Base-by-base conservation (phyloP, 768 basidiomycete species). In the Agrocybe pediades region DNA sequence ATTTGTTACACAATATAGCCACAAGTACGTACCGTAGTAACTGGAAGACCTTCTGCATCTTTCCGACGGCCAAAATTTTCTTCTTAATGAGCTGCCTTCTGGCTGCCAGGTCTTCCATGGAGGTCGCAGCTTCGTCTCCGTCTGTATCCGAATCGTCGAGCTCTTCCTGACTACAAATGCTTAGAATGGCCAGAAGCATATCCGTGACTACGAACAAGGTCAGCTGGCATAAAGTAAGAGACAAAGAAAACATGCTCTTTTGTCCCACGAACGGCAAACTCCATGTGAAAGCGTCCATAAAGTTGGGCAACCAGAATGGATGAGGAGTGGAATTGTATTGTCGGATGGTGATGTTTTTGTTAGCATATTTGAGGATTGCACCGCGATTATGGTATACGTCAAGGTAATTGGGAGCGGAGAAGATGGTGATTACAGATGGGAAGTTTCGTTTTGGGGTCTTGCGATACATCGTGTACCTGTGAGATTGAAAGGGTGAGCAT, bases 261-360 rank as follows among this genome's bases (percentile, higher is more conserved):
- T 92, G 87, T 48, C 95, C 95, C 4, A 98, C 95, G 67, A 98
- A 98, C 0, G 96, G 96, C 52, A 98, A 68, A 79, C 90, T 92
- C 96, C 95, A 98, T 9, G 95, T 96, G 67, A 98, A 98, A 25
- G 93, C 95, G 65, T 98, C 92, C 84, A 95, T 95, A 63, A 97
- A 97, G 73, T 97, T 97, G 0, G 95, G 95, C 25, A 98, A 69
- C 93, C 94, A 95, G 70, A 92, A 97, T 3, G 92, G 92, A 63
- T 95, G 92, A n/a, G 87, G 79, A 26, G 76, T 83, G 46, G 79
- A 81, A 65, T 88, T 87, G 63, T 90, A 95, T 67, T 94, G 92
- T 52, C 94, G 81, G 54, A 98, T 96, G 47, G 93, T 97, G 76
- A 97, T 95, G 51, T 91, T 95, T 73, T 94, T 95, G 71, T 94